Base-by-base conservation (phyloP, 495 filamentous ascomycete genomes). In the Neurospora sp. region DNA sequence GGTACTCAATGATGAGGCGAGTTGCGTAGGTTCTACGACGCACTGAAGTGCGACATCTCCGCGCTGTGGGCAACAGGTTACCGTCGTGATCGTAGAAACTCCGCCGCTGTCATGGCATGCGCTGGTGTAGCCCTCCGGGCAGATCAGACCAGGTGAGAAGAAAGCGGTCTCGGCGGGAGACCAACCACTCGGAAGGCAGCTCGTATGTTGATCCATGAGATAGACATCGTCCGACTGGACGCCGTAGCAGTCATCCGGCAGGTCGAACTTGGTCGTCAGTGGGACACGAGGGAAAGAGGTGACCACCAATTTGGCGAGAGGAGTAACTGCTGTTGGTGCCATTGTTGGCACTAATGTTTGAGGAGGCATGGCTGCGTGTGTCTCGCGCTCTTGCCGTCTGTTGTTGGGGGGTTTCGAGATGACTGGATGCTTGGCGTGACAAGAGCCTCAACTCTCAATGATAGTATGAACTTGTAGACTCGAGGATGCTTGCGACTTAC, bases 91-190 rank as follows among this genome's bases (percentile, higher is more conserved):
- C 38, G 70, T 73, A 22, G n/a, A 27, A 14, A 75, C 75, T 1
- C 75, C 74, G 5, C 48, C 68, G 41, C 44, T 73, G 40, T 76
- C 71, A 12, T 71, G 71, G 48, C 79, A 79, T 3, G 77, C 77
- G 20, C 38, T 70, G 68, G 59, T 74, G 70, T 79, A 80, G 39
- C 77, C 79, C n/a, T 59, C 61, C 1, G 79, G 79, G 70, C 78
- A 80, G 3, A 69, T 31, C 27, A 79, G 40, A 22, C 79, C 79
- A 3, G 79, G 78, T 5, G 77, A 79, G 71, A 78, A 80, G 71
- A 74, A 78, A 11, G 76, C 70, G 22, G 69, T 73, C 14, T 73
- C 69, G 22, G 71, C 69, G 14, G 69, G 70, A 20, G 48, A 40
- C 66, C 77, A 80, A 3, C 77, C 73, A 3, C 72, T 68, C 11